Percentiles rank a stretch among this genome's conserved stretches.
Evolutionary conservation across 2,329 filamentous ascomycete genomes (phyloP).

Genomic region (Eurotiales sp.): DNA sequence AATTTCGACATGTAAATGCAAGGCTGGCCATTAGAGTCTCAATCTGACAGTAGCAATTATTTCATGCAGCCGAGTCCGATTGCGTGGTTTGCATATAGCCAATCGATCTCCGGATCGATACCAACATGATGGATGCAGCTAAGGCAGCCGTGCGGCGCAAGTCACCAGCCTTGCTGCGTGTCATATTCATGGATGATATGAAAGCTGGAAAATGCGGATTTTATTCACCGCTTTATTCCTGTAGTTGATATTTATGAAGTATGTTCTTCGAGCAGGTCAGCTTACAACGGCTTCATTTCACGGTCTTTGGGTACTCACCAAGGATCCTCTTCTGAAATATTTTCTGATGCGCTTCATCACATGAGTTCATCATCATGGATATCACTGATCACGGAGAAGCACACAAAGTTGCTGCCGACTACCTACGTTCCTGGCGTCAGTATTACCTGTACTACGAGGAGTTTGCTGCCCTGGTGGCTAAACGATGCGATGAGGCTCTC

Average conservation of each 20-base stretch:
- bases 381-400: neutral
- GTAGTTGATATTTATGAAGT: neutral
- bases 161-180: neutral
- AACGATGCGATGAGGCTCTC: neutral
- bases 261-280: neutral
- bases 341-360: no score
- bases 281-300: no score
- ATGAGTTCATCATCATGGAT: neutral
- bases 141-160: neutral
- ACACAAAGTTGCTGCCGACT: neutral
- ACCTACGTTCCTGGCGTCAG: neutral
- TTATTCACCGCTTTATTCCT: neutral
- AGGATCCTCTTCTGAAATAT: no score
- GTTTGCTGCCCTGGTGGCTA: neutral
- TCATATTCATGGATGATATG: neutral
- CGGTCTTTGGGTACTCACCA: no score
- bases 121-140: neutral
- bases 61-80: neutral
- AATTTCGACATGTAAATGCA: neutral
- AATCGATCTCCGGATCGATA: neutral
- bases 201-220: neutral
- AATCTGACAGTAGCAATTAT: neutral
- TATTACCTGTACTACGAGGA: neutral
- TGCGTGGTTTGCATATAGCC: neutral
- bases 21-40: neutral